These are phyloP conservation scores for Helianthus tuberosus DNA, from an alignment of 129 eudicot genomes.

Conservation along the genomic window DNA sequence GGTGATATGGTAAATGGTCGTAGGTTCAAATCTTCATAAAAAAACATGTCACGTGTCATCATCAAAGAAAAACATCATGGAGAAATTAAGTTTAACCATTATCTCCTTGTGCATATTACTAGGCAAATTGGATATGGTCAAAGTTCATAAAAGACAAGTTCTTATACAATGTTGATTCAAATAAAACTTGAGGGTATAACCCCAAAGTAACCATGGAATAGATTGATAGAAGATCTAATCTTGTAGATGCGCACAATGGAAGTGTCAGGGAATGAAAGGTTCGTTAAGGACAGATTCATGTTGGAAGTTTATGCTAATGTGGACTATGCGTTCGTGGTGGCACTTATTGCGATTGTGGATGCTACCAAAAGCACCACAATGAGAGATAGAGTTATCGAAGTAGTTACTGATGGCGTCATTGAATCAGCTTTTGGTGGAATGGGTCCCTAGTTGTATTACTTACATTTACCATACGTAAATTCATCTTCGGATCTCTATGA, in stretches of 20 bases:
- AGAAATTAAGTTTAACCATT: too few species aligned
- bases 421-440: conserved; percentile 3
- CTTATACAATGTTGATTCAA: too few species aligned
- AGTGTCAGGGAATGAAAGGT: not conserved
- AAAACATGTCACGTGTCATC: too few species aligned
- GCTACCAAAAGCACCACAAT: not conserved
- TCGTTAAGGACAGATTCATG: not conserved
- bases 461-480: not conserved
- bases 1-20: too few species aligned
- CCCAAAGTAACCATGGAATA: not conserved
- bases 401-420: not conserved
- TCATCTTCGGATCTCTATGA: too few species aligned
- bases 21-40: too few species aligned
- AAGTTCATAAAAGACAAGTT: too few species aligned
- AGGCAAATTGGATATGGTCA: too few species aligned
- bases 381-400: not conserved
- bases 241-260: conserved; percentile 5
- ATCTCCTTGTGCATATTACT: too few species aligned
- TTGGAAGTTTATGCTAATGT: not conserved
- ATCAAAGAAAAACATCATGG: too few species aligned
- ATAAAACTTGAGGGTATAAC: too few species aligned
- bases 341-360: conserved; percentile 12
- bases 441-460: not conserved
- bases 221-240: not conserved
- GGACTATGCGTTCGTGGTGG: not conserved